Conservation (phyloP, 139 green algal genomes). For the Mesotaenium endlicherianum region DNA sequence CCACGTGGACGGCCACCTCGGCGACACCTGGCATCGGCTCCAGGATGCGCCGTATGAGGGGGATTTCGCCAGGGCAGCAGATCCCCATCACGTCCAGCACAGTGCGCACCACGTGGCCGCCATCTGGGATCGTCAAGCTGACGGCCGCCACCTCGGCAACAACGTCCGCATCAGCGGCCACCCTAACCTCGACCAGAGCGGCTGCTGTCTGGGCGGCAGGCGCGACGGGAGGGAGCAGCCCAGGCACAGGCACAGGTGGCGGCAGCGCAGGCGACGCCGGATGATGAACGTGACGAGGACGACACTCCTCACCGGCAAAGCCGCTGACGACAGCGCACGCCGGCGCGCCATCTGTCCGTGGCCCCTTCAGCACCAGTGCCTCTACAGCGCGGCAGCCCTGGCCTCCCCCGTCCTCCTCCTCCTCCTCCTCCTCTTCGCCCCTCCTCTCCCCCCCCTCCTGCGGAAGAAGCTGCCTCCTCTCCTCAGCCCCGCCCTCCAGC, state of each 20-base stretch:
- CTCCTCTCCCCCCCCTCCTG: background rate
- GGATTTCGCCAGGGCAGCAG: slow-evolving; percentile 70
- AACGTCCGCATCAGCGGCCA: background rate
- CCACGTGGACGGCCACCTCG: slow-evolving; percentile 61
- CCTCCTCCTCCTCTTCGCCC: background rate
- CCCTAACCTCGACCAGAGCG: background rate
- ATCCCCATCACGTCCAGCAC: slow-evolving; percentile 59
- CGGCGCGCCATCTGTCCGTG: too few relatives aligned
- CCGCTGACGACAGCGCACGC: too few relatives aligned
- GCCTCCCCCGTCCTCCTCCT: background rate
- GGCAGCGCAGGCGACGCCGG: background rate
- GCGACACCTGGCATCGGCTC: slow-evolving; percentile 59
- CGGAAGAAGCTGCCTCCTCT: background rate
- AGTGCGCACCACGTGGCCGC: background rate
- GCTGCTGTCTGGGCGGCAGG: background rate
- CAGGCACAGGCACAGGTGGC: background rate
- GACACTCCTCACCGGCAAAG: too few relatives aligned
- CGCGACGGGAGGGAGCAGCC: too few relatives aligned
- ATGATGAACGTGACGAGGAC: too few relatives aligned
- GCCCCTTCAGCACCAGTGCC: too few relatives aligned
- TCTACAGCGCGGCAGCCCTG: background rate
- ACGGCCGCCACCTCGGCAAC: background rate
- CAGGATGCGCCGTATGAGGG: slow-evolving; percentile 64
- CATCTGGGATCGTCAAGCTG: too few relatives aligned
- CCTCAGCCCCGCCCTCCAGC: background rate